A percentile compares a stretch with the other conserved stretches of the same genome.
phyloP scores from a whole-genome alignment of 2,329 filamentous ascomycete genomes.

The Neonectria punicea region DNA sequence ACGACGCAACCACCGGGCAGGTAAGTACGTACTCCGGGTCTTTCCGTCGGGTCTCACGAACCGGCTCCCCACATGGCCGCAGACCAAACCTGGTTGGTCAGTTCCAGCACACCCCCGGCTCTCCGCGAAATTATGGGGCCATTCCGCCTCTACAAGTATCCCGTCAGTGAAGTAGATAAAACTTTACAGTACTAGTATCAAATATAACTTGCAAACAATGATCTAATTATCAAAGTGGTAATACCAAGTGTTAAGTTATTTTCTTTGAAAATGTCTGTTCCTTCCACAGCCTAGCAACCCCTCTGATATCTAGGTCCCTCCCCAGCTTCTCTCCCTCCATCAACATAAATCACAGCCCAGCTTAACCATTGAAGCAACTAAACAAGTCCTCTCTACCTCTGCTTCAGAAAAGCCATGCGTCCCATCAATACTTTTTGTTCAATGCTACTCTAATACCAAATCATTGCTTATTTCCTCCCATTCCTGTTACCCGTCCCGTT shows the following conservation, averaged over 20 bases:
- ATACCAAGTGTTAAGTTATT: too few relatives aligned
- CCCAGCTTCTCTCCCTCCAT: neutral
- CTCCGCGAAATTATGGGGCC: conserved; percentile 10
- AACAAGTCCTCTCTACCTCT: neutral
- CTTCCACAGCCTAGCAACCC: too few relatives aligned
- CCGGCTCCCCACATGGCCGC: neutral
- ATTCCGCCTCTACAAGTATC: neutral
- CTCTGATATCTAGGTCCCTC: neutral
- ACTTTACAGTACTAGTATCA: too few relatives aligned
- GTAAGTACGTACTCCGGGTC: neutral
- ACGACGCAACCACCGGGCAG: neutral
- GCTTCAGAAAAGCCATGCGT: neutral
- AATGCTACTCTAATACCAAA: neutral
- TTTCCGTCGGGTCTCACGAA: neutral
- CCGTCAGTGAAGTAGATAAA: neutral
- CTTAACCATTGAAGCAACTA: neutral
- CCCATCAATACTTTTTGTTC: neutral
- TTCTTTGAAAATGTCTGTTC: too few relatives aligned
- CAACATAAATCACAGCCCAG: neutral
- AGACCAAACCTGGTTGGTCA: neutral
- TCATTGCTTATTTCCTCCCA: neutral
- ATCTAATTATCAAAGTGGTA: neutral
- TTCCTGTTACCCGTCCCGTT: neutral
- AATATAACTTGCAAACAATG: too few relatives aligned
- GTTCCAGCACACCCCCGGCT: neutral